Base-by-base conservation (phyloP, 2,329 filamentous ascomycete genomes). In the Aspergillus neoniger region DNA sequence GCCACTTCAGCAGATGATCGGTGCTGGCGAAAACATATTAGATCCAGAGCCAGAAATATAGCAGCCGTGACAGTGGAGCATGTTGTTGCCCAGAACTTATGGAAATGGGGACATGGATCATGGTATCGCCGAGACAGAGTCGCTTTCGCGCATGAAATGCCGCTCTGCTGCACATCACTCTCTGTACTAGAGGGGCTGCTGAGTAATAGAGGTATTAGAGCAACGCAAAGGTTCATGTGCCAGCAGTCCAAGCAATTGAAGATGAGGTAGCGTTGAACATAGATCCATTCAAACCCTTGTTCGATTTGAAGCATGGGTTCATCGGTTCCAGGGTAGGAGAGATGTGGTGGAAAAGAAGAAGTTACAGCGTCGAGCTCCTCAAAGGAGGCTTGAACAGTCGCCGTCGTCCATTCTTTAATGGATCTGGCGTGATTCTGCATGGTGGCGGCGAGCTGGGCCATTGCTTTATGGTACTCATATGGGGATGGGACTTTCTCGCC, bases 371-470 rank as follows among this genome's bases (percentile, higher is more conserved):
- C 38, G 5, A 55, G 39, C 2, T 55, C 52, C 23, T 44, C 23
- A 7, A 55, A 19, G 15, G 52, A 55, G 14, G 39, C 52, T 4
- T 32, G 38, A 4, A 55, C 52, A 15, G 39, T 28, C 2, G 15
- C 15, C 1, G 23, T 30, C 1, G 23, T 55, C 52, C 52, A 55
- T 9, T 55, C 52, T 6, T 44, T 43, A 10, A 55, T 55, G 14
- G 52, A 55, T 14, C 52, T 15, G 39, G 41, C 39, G 12, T 41
- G 39, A 21, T 55, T 55, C 39, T 55, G 52, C 52, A 55, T 55
- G 52, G 52, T 55, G 9, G 52, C 52, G 8, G 52, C 52, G 10
- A 55, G 25, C 7, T 55, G 52, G 10, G 52, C 52, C 52, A 55
- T 55, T 7, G 38, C 52, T 23, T 55, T 55, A 39, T 55, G 52